Percentiles rank a stretch among this genome's conserved stretches.
Evolutionary conservation across 768 basidiomycete species (phyloP).

Genomic region (Jaapia argillacea): DNA sequence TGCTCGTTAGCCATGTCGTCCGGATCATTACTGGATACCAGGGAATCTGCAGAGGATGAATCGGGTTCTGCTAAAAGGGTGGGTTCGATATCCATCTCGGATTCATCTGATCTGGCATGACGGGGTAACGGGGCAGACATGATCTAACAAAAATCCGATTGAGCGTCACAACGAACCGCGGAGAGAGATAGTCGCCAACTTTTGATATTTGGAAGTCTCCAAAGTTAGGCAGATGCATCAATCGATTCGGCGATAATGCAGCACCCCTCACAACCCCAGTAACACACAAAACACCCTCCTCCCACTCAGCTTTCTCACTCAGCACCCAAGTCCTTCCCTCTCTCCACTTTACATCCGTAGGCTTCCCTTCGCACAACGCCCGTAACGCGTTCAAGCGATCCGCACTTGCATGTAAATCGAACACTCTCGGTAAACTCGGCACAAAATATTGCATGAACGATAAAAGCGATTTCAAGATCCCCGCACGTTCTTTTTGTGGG

Average conservation of each 20-base stretch:
- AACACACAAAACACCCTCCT: constrained; percentile 58
- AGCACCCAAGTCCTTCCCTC: constrained; percentile 73
- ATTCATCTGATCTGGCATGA: constrained; percentile 22
- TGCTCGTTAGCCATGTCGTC: constrained; percentile 92
- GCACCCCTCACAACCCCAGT: constrained; percentile 83
- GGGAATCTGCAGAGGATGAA: constrained; percentile 63
- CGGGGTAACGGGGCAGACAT: constrained; percentile 47
- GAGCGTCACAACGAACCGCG: background rate
- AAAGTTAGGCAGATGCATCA: constrained; percentile 79
- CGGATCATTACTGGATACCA: constrained; percentile 79
- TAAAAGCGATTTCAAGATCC: constrained; percentile 76
- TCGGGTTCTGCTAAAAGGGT: constrained; percentile 55
- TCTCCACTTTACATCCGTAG: constrained; percentile 72
- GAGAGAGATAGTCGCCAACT: constrained; percentile 29
- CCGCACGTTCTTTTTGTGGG: constrained; percentile 53
- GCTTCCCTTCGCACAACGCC: constrained; percentile 77
- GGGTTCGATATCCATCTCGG: constrained; percentile 62
- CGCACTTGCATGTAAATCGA: constrained; percentile 53
- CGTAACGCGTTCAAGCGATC: constrained; percentile 70
- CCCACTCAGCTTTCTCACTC: constrained; percentile 54
- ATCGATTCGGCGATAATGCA: constrained; percentile 66
- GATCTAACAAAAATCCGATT: constrained; percentile 55
- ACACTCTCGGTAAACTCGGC: constrained; percentile 68
- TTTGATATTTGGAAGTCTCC: constrained; percentile 85
- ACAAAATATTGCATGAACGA: constrained; percentile 96